A percentile compares a stretch with the other conserved stretches of the same genome.
Conservation (phyloP, 306 rosid species). For the Gillenia trifoliata region DNA sequence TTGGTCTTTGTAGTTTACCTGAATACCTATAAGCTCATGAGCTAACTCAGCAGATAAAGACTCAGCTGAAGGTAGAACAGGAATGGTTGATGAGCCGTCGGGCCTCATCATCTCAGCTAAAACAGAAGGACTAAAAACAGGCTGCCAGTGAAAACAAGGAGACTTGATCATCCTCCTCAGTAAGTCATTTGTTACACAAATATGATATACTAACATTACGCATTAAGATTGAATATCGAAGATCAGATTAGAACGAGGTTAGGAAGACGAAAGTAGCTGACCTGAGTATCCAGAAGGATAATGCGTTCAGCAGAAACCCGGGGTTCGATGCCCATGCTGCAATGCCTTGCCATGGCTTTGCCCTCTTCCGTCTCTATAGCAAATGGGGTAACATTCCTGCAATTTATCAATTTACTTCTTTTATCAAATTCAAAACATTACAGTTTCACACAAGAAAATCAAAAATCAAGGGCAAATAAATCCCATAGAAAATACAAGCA, state of each 20-base stretch:
- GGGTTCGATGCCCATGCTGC: slow-evolving; percentile 84
- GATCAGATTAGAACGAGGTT: neutral
- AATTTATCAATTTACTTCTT: neutral
- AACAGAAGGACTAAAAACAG: slow-evolving; percentile 73
- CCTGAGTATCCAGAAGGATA: slow-evolving; percentile 91
- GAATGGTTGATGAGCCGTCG: slow-evolving; percentile 67
- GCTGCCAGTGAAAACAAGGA: slow-evolving; percentile 44
- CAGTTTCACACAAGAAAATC: neutral
- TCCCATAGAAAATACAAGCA: neutral
- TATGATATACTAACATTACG: neutral
- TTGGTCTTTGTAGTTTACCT: slow-evolving; percentile 38
- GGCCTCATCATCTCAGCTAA: slow-evolving; percentile 88
- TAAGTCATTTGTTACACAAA: neutral
- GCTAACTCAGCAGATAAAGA: slow-evolving; percentile 78
- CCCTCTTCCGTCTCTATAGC: slow-evolving; percentile 59
- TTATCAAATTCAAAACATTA: neutral
- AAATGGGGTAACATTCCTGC: slow-evolving; percentile 88
- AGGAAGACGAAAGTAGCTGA: neutral
- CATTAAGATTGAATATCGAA: neutral
- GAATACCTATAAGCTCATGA: slow-evolving; percentile 76
- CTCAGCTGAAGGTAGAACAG: slow-evolving; percentile 62
- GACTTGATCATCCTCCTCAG: neutral
- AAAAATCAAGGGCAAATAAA: neutral
- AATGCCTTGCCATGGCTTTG: slow-evolving; percentile 76
- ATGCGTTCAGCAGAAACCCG: slow-evolving; percentile 75